Conservation (phyloP, 2,329 filamentous ascomycete species). For the Trichoderma pleuroti region DNA sequence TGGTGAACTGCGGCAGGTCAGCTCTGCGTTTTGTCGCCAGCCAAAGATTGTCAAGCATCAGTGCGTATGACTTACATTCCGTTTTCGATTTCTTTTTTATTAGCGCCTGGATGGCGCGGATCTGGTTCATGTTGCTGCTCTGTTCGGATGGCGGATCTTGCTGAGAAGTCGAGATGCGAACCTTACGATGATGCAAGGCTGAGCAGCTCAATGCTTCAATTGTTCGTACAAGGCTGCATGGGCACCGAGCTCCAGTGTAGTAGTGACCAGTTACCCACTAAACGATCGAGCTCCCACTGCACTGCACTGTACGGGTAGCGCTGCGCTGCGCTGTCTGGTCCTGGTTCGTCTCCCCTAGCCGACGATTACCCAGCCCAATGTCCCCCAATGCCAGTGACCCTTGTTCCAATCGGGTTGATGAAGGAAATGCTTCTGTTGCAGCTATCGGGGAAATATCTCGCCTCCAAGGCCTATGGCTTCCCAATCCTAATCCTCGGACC, state of each 20-base stretch:
- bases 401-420: constrained; percentile 20
- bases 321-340: background rate
- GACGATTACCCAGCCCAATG: constrained; percentile 22
- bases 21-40: constrained; percentile 12
- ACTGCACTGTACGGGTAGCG: background rate
- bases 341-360: constrained; percentile 37
- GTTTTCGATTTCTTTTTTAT: constrained; percentile 90
- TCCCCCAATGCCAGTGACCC: background rate
- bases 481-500: background rate
- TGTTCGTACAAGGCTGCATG: background rate
- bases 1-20: constrained; percentile 55
- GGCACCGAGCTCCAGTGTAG: background rate
- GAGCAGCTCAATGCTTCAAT: background rate
- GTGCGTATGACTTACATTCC: constrained; percentile 58
- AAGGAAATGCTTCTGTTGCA: background rate
- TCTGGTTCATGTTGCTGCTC: constrained; percentile 73
- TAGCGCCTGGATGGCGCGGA: constrained; percentile 85
- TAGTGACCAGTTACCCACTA: background rate
- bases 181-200: constrained; percentile 11
- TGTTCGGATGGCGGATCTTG: background rate
- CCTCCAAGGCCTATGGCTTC: background rate
- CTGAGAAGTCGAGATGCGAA: background rate
- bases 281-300: background rate
- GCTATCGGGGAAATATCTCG: background rate
- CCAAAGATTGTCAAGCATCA: background rate